A percentile compares a stretch with the other conserved stretches of the same genome.
These are phyloP conservation scores for Cladophialophora chaetospira DNA, from an alignment of 2,329 filamentous ascomycete genomes.

Conservation along the genomic window DNA sequence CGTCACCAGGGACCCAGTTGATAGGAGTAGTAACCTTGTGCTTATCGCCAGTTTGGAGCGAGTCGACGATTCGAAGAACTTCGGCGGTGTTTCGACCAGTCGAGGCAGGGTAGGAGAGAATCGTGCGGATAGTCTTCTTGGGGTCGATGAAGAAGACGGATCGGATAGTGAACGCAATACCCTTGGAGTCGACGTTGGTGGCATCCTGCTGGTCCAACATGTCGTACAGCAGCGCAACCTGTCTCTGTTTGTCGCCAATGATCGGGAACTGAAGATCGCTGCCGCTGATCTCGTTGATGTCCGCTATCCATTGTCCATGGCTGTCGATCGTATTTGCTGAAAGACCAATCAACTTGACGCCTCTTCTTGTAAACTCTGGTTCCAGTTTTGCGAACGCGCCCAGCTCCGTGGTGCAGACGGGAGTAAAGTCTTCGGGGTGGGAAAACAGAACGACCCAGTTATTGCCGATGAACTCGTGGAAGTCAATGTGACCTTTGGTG, in stretches of 20 bases:
- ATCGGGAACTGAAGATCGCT: conserved; percentile 46
- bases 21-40: conserved; percentile 63
- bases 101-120: conserved; percentile 64
- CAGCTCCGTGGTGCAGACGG: conserved; percentile 60
- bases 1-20: conserved; percentile 61
- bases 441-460: conserved; percentile 72
- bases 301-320: conserved; percentile 56
- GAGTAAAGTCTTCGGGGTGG: conserved; percentile 51
- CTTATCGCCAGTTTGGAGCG: conserved; percentile 62
- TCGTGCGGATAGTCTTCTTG: conserved; percentile 64
- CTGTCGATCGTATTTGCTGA: conserved; percentile 61
- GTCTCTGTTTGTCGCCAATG: conserved; percentile 47
- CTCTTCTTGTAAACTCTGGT: conserved; percentile 64
- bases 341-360: conserved; percentile 64
- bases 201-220: conserved; percentile 46
- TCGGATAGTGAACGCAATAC: conserved; percentile 64
- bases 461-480: conserved; percentile 72
- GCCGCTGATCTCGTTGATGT: conserved; percentile 49
- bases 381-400: conserved; percentile 66
- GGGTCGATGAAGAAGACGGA: conserved; percentile 68
- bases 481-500: conserved; percentile 67
- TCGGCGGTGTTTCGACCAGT: conserved; percentile 61
- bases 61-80: conserved; percentile 61
- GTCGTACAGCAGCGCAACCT: conserved; percentile 46
- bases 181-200: conserved; percentile 49